Conservation (phyloP, 1,284 basidiomycete genomes). For the Austroboletus rostrupii region DNA sequence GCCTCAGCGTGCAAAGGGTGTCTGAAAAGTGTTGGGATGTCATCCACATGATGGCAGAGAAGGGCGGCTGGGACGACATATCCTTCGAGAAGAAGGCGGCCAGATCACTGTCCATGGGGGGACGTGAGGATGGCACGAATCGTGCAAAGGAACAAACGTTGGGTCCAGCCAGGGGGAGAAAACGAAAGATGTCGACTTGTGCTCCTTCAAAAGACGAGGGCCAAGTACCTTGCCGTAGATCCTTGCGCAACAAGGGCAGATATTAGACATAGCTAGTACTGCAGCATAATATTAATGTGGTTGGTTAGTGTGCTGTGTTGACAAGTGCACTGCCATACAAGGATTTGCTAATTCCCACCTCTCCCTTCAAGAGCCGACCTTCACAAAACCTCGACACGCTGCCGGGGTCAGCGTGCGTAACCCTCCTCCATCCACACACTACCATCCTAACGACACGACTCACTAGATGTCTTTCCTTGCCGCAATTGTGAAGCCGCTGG, state of each 20-base stretch:
- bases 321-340: not conserved
- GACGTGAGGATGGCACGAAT: conserved; percentile 51
- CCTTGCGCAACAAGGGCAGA: conserved; percentile 18
- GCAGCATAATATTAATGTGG: not conserved
- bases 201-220: conserved; percentile 4
- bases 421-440: conserved; percentile 11
- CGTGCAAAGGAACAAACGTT: conserved; percentile 64
- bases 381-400: conserved; percentile 12
- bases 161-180: conserved; percentile 33
- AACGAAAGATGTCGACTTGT: conserved; percentile 21
- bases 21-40: conserved; percentile 66
- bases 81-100: conserved; percentile 56
- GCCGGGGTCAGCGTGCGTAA: conserved; percentile 24
- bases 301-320: not conserved
- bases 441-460: conserved; percentile 8
- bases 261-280: not conserved
- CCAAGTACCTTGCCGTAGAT: conserved; percentile 18
- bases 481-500: conserved; percentile 61
- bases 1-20: conserved; percentile 87
- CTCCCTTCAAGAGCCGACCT: conserved; percentile 22
- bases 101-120: conserved; percentile 65
- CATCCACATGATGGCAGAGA: conserved; percentile 62
- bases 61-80: conserved; percentile 66
- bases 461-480: conserved; percentile 56
- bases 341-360: conserved; percentile 29